Conservation (phyloP, 2,329 filamentous ascomycete genomes). For the Thielaviopsis ethacetica region DNA sequence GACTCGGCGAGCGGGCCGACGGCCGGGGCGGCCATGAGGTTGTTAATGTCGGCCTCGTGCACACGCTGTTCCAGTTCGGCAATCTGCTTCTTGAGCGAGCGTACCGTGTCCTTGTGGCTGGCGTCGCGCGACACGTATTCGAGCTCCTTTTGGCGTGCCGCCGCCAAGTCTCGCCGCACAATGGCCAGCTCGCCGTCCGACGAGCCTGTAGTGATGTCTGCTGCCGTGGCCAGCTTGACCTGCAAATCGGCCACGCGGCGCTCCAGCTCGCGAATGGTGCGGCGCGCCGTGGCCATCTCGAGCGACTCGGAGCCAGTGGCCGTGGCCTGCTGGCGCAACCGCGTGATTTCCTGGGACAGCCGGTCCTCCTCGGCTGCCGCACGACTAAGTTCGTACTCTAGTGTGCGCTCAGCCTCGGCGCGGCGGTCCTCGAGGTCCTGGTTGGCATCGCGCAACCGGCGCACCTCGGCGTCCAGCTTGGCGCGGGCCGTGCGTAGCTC, state of each 20-base stretch:
- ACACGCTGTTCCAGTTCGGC: slow-evolving; percentile 50
- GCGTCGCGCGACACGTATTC: slow-evolving; percentile 49
- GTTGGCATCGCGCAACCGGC: slow-evolving; percentile 49
- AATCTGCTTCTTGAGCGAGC: slow-evolving; percentile 47
- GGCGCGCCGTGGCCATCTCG: slow-evolving; percentile 41
- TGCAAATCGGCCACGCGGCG: slow-evolving; percentile 40
- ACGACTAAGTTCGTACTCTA: slow-evolving; percentile 50
- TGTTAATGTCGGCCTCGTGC: slow-evolving; percentile 44
- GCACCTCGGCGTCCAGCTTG: slow-evolving; percentile 51
- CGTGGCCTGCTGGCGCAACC: slow-evolving; percentile 30
- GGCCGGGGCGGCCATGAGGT: slow-evolving; percentile 17
- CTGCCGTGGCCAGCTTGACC: slow-evolving; percentile 22
- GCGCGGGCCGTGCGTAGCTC: slow-evolving; percentile 51
- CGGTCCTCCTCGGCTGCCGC: slow-evolving; percentile 50
- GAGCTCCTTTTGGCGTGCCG: slow-evolving; percentile 49
- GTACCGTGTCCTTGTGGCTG: slow-evolving; percentile 44
- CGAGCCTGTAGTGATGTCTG: slow-evolving; percentile 21
- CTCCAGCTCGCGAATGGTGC: slow-evolving; percentile 50
- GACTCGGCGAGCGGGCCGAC: slow-evolving; percentile 24
- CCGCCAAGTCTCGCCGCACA: slow-evolving; percentile 45
- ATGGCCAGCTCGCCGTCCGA: slow-evolving; percentile 39
- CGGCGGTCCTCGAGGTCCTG: slow-evolving; percentile 38
- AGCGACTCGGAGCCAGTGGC: slow-evolving; percentile 30
- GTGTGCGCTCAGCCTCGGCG: slow-evolving; percentile 41
- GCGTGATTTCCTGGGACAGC: slow-evolving; percentile 35